Percentiles rank a stretch among this genome's conserved stretches.
These are phyloP conservation scores for Aspergillus tamarii DNA, from an alignment of 2,329 filamentous ascomycete species.

Conservation along the genomic window DNA sequence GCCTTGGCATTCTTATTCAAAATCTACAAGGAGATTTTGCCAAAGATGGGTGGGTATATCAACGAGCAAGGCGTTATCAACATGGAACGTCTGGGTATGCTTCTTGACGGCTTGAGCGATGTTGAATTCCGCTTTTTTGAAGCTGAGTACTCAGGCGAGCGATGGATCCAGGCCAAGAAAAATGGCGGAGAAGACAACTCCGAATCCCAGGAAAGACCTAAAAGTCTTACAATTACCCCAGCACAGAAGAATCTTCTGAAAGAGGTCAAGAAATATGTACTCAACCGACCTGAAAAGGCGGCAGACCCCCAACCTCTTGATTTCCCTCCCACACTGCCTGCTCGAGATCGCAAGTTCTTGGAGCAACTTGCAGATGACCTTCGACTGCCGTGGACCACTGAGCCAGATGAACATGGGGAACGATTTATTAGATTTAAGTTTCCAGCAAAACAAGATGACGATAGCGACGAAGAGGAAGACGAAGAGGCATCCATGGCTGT, in stretches of 20 bases:
- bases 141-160: slow-evolving; percentile 81
- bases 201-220: slow-evolving; percentile 58
- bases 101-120: slow-evolving; percentile 82
- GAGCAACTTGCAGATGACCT: slow-evolving; percentile 78
- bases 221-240: slow-evolving; percentile 73
- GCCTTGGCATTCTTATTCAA: slow-evolving; percentile 96
- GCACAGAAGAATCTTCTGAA: slow-evolving; percentile 81
- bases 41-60: slow-evolving; percentile 88
- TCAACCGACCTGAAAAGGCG: slow-evolving; percentile 62
- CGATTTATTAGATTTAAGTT: slow-evolving; percentile 68
- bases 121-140: slow-evolving; percentile 95
- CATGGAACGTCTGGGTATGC: slow-evolving; percentile 72
- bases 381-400: slow-evolving; percentile 66
- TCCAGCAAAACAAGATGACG: slow-evolving; percentile 53
- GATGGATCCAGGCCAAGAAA: slow-evolving; percentile 89
- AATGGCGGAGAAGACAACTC: slow-evolving; percentile 69
- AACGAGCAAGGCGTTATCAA: slow-evolving; percentile 95
- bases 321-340: slow-evolving; percentile 72
- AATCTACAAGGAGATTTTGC: slow-evolving; percentile 89
- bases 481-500: slow-evolving; percentile 84
- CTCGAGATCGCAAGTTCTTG: slow-evolving; percentile 88
- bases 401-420: slow-evolving; percentile 66
- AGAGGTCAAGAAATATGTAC: slow-evolving; percentile 79
- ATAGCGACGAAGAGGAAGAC: slow-evolving; percentile 71
- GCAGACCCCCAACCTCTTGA: slow-evolving; percentile 63